Evolutionary conservation across 805 yeast species (phyloP), one percentile per base, ranked within the genome.

Genomic region (Sungouiella thailandica): DNA sequence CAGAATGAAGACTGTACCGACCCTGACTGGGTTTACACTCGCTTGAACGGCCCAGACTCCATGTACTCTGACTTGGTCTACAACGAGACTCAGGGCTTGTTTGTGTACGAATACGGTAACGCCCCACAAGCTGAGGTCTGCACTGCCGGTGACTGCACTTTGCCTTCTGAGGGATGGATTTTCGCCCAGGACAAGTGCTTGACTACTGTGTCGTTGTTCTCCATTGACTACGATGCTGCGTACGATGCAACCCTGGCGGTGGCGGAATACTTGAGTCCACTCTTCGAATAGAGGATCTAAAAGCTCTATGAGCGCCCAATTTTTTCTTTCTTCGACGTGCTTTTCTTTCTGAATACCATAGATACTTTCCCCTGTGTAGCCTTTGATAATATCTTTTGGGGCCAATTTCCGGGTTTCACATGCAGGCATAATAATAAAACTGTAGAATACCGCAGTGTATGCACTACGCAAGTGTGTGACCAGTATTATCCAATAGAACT

Each of bases 221-320:
- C 70, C 19, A 55, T 71, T 44, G 80, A 74, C 49, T 54, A 60
- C 40, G 74, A 67, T 46, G 70, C 72, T 27, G 48, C 46, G 44
- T 31, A 41, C 36, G 27, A 45, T 33, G 48, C 45, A 27, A 29
- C 35, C 24, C 34, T 35, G 9, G 30, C 37, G 15, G 47, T 47
- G 27, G 29, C 45, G 34, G 26, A 30, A 17, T 43, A 36, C 40
- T 45, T 47, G 41, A 25, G 36, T 13, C 39, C 47, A 7, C 24
- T 47, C 27, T 34, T 46, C 22, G 22, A 19, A 7, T 19, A 19
- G n/a, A n/a, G n/a, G n/a, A n/a, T n/a, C n/a, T n/a, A n/a, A n/a
- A n/a, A n/a, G n/a, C n/a, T n/a, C n/a, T n/a, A n/a, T n/a, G n/a
- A n/a, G n/a, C n/a, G n/a, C n/a, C n/a, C n/a, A n/a, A n/a, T n/a